A percentile compares a stretch with the other conserved stretches of the same genome.
Conservation (phyloP, 208 protist genomes). For the Leishmania turanica region DNA sequence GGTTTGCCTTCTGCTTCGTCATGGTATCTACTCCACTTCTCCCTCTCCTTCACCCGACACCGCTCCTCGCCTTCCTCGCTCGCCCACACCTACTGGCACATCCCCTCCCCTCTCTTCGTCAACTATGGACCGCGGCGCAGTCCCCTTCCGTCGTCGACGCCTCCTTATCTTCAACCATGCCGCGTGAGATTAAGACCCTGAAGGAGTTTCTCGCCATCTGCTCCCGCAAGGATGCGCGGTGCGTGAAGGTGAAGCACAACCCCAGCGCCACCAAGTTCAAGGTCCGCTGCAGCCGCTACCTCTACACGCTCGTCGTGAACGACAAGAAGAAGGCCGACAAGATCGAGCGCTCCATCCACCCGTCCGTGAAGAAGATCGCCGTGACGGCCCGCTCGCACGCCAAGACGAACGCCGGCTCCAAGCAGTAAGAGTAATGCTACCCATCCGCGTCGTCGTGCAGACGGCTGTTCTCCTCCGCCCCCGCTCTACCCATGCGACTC, state of each 20-base stretch:
- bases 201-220: slow-evolving; percentile 95
- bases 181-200: slow-evolving; percentile 91
- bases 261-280: slow-evolving; percentile 92
- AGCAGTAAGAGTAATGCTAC: slow-evolving; percentile 37
- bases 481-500: background rate
- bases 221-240: slow-evolving; percentile 91
- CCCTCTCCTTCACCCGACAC: background rate
- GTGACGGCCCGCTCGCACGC: slow-evolving; percentile 84
- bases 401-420: slow-evolving; percentile 80
- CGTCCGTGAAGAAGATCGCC: slow-evolving; percentile 89
- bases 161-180: slow-evolving; percentile 43
- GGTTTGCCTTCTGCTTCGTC: background rate
- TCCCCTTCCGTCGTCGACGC: slow-evolving; percentile 6
- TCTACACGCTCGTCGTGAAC: slow-evolving; percentile 92
- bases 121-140: background rate
- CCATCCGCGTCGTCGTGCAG: background rate
- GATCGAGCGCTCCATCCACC: slow-evolving; percentile 92
- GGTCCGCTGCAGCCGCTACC: slow-evolving; percentile 93
- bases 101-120: slow-evolving; percentile 10
- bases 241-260: slow-evolving; percentile 95
- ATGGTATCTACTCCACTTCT: background rate
- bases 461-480: background rate
- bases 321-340: slow-evolving; percentile 94
- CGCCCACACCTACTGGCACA: slow-evolving; percentile 4
- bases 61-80: background rate